phyloP scores from a whole-genome alignment of 306 rosid genomes.

The Styphnolobium japonicum region DNA sequence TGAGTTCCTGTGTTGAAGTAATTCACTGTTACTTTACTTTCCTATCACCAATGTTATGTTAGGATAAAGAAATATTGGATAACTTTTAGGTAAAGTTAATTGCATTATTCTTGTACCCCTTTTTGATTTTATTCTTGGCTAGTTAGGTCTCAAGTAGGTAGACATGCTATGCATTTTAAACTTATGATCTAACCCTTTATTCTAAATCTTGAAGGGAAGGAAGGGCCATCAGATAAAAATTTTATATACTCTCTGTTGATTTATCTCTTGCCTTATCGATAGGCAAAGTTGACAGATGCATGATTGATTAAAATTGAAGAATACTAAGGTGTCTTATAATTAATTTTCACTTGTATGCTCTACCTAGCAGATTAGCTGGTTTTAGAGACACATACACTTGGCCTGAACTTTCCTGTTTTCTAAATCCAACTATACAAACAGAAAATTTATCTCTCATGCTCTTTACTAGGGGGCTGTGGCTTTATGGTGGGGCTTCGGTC shows the following conservation, averaged over 20 bases:
- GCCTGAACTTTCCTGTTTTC: not conserved
- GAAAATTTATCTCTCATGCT: too few relatives aligned
- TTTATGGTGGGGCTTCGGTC: too few relatives aligned
- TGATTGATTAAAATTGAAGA: not conserved
- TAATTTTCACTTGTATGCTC: not conserved
- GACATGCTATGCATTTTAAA: not conserved
- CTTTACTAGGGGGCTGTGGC: too few relatives aligned
- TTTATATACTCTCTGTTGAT: not conserved
- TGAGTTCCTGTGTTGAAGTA: slow-evolving; percentile 25
- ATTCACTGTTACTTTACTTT: not conserved
- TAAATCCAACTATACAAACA: not conserved
- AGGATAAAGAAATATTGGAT: not conserved
- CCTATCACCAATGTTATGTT: not conserved
- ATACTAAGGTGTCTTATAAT: not conserved
- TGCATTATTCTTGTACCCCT: not conserved
- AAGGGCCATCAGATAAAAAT: not conserved
- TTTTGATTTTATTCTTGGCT: not conserved
- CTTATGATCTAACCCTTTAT: not conserved
- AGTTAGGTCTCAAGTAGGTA: not conserved
- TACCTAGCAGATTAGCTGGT: not conserved
- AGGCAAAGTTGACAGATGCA: not conserved
- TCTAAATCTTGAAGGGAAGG: not conserved
- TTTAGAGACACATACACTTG: not conserved
- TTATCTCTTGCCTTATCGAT: not conserved
- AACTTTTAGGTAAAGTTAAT: not conserved